These are phyloP conservation scores for Prosopis cineraria DNA, from an alignment of 306 rosid species.

Conservation along the genomic window DNA sequence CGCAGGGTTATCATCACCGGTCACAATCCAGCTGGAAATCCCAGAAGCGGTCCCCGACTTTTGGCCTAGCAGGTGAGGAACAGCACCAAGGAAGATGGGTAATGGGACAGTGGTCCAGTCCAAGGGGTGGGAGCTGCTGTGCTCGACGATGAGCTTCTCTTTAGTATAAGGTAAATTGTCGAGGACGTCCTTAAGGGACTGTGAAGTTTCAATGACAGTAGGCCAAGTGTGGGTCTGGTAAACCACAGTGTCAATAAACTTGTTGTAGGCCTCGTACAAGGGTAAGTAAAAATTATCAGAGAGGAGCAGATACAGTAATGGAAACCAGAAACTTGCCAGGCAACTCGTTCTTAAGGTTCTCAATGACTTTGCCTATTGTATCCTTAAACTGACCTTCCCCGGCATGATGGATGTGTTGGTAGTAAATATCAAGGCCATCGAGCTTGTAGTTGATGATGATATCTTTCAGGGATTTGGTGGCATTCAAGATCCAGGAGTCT, in stretches of 20 bases:
- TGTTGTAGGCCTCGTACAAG: background rate
- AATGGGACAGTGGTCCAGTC: background rate
- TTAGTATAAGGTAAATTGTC: background rate
- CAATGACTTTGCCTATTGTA: too few relatives aligned
- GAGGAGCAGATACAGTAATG: background rate
- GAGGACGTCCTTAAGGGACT: background rate
- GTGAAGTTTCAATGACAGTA: too few relatives aligned
- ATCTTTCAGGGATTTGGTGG: too few relatives aligned
- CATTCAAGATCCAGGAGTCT: too few relatives aligned
- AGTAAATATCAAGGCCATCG: too few relatives aligned
- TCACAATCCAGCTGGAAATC: background rate
- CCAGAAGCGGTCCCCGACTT: too few relatives aligned
- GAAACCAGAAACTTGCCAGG: too few relatives aligned
- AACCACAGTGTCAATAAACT: background rate
- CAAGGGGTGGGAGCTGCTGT: background rate
- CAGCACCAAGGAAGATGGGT: background rate
- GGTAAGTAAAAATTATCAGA: background rate
- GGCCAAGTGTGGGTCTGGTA: background rate
- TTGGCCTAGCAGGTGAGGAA: background rate
- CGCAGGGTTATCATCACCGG: background rate
- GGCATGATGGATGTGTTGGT: too few relatives aligned
- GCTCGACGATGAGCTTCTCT: background rate
- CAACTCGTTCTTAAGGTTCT: too few relatives aligned
- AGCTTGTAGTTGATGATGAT: too few relatives aligned
- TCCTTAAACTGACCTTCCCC: too few relatives aligned